A percentile compares a stretch with the other conserved stretches of the same genome.
phyloP scores from a whole-genome alignment of 2,329 filamentous ascomycete genomes.

The Microdochium trichocladiopsis region DNA sequence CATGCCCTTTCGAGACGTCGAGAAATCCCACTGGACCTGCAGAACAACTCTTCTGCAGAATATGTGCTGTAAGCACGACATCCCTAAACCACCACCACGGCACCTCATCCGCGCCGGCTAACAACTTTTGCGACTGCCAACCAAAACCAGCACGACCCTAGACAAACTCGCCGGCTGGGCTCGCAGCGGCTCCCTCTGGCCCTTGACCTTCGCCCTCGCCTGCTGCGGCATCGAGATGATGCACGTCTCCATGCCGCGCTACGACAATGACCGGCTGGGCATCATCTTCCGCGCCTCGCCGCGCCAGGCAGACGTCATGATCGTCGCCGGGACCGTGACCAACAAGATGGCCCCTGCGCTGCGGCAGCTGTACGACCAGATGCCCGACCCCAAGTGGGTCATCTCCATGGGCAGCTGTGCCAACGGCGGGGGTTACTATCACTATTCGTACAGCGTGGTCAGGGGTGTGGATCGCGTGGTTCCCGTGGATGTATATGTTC shows the following conservation, averaged over 20 bases:
- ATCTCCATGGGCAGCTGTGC: slow-evolving; percentile 78
- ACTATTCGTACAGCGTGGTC: slow-evolving; percentile 75
- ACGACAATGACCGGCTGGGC: slow-evolving; percentile 82
- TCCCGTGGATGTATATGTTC: slow-evolving; percentile 74
- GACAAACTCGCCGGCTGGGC: slow-evolving; percentile 80
- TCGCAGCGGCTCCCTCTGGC: slow-evolving; percentile 78
- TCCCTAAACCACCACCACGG: not conserved
- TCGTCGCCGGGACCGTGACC: slow-evolving; percentile 84
- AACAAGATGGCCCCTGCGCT: slow-evolving; percentile 95
- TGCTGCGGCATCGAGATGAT: slow-evolving; percentile 93
- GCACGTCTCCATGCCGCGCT: slow-evolving; percentile 79
- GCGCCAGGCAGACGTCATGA: slow-evolving; percentile 87
- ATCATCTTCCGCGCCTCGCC: slow-evolving; percentile 89
- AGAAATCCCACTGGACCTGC: not conserved
- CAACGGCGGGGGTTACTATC: slow-evolving; percentile 81
- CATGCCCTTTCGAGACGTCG: not conserved
- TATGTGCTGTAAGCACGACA: not conserved
- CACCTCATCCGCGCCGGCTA: too few relatives aligned
- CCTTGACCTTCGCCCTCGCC: slow-evolving; percentile 81
- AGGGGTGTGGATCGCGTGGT: slow-evolving; percentile 71
- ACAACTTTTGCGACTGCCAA: too few relatives aligned
- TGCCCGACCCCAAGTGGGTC: slow-evolving; percentile 88
- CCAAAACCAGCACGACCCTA: slow-evolving; percentile 69
- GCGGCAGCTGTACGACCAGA: slow-evolving; percentile 89
- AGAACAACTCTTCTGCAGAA: not conserved